These are phyloP conservation scores for Penicillium sp. DNA, from an alignment of 2,329 filamentous ascomycete species.

Conservation along the genomic window DNA sequence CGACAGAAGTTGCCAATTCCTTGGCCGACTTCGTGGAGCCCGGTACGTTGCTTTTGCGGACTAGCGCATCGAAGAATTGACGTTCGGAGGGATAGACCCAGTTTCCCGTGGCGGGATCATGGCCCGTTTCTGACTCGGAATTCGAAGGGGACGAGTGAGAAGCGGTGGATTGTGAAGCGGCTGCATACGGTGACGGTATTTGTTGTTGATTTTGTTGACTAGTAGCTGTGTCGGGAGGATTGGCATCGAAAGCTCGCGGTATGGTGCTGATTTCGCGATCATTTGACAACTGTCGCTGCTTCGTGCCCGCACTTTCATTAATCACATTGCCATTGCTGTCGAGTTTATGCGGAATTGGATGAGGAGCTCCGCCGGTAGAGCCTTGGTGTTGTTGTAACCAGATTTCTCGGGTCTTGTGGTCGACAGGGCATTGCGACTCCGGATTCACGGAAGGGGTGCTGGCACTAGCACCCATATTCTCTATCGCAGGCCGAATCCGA, in stretches of 20 bases:
- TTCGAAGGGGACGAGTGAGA: constrained; percentile 57
- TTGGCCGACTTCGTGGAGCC: constrained; percentile 39
- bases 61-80: constrained; percentile 98
- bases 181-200: constrained; percentile 20
- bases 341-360: constrained; percentile 25
- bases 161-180: constrained; percentile 11
- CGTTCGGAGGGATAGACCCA: constrained; percentile 97
- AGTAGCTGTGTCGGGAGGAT: constrained; percentile 20
- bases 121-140: constrained; percentile 71
- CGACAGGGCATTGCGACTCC: constrained; percentile 69
- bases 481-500: not conserved
- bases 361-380: constrained; percentile 33
- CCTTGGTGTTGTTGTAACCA: constrained; percentile 64
- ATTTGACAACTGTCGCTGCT: constrained; percentile 52
- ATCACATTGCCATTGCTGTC: constrained; percentile 19
- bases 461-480: constrained; percentile 34
- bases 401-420: constrained; percentile 79
- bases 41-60: constrained; percentile 79
- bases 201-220: constrained; percentile 11
- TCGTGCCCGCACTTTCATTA: constrained; percentile 23
- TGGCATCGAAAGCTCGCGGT: constrained; percentile 54
- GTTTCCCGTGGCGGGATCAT: constrained; percentile 68
- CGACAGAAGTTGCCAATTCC: constrained; percentile 68
- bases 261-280: constrained; percentile 77
- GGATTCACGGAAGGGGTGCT: constrained; percentile 28